Evolutionary conservation across 1,284 basidiomycete genomes (phyloP), one percentile per base, ranked within the genome.

Genomic region (Boletus albobrunnescens): DNA sequence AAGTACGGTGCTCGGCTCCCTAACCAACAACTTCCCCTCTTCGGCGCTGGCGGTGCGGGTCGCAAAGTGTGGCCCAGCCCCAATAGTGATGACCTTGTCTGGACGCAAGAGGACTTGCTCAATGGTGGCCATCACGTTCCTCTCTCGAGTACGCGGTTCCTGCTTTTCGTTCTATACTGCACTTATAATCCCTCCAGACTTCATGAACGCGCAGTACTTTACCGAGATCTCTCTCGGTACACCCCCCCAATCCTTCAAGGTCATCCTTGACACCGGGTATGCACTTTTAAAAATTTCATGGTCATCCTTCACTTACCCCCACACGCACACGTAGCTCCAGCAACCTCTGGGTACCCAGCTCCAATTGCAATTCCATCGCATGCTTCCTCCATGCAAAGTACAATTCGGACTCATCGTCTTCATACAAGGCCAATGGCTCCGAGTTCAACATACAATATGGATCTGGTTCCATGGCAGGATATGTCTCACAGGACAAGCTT

Each of bases 331-430:
- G 14, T 44, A 87, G 86, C 20, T 94, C 92, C 37, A 87, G 88
- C 67, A 95, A 95, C 67, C 79, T 95, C 17, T 96, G 93, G 93
- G 90, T 96, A 6, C 96, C 96, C 10, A 92, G 92, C 60, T 71
- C 73, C 27, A 71, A 80, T 56, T 99, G 96, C 75, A 89, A 84
- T 11, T 95, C 92, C 27, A 99, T 99, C 60, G 94, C 96, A 22
- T 99, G 96, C 74, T 99, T 99, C 87, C 76, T 96, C 38, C 95
- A 98, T 65, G 63, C 81, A 63, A 97, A 97, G 76, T 99, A 98
- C 68, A 88, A 98, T 61, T 87, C 88, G 13, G 66, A 70, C n/a
- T 55, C 77, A 1, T 99, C 96, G 1, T 84, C 84, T 1, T 85
- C 94, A 0, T 88, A 96, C 83, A 91, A 91, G 74, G 78, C 83